phyloP scores from a whole-genome alignment of 148 eudicot species.

The Gaultheria prostrata region DNA sequence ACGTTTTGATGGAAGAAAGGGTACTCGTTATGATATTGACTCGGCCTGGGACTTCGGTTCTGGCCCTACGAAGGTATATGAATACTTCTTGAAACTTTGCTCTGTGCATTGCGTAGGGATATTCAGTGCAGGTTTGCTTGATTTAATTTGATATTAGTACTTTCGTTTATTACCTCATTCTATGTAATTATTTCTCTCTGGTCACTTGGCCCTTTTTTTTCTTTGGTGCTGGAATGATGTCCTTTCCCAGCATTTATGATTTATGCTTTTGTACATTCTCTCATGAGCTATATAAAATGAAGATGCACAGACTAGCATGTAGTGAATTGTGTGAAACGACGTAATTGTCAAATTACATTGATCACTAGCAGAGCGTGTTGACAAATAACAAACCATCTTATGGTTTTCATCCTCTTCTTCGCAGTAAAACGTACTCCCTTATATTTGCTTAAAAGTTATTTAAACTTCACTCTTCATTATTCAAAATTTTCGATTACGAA shows the following conservation, averaged over 20 bases:
- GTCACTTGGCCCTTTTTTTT: background rate
- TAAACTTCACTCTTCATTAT: background rate
- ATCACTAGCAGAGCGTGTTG: background rate
- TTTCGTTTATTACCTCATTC: background rate
- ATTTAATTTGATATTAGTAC: background rate
- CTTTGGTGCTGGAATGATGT: slow-evolving; percentile 8
- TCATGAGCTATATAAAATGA: background rate
- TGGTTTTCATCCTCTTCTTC: background rate
- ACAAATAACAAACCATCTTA: background rate
- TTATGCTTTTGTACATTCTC: background rate
- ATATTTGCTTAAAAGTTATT: background rate
- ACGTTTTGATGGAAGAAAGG: slow-evolving; percentile 64
- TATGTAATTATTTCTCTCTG: background rate
- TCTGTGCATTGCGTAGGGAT: slow-evolving; percentile 7
- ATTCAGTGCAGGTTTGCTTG: background rate
- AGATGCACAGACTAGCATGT: background rate
- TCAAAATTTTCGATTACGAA: background rate
- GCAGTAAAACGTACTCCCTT: background rate
- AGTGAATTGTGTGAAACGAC: background rate
- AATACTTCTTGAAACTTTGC: background rate
- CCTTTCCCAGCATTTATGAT: background rate
- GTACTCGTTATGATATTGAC: slow-evolving; percentile 52
- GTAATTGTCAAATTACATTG: too few species aligned
- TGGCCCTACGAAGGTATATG: slow-evolving; percentile 51
- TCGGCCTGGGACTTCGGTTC: slow-evolving; percentile 53